Conservation (phyloP, 2,329 filamentous ascomycete genomes). For the Trichoderma aggressivum region DNA sequence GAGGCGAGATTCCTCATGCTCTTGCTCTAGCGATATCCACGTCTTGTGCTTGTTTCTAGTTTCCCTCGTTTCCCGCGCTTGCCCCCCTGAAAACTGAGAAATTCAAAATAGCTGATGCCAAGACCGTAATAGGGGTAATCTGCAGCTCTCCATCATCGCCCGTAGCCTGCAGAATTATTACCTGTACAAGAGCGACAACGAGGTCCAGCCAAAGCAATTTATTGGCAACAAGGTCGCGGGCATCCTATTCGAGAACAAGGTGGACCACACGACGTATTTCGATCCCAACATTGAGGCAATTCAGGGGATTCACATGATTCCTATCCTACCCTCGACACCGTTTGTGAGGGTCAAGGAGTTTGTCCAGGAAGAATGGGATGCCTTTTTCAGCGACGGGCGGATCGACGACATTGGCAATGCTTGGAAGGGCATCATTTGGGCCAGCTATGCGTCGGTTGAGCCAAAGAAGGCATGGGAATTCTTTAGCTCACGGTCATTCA, state of each 20-base stretch:
- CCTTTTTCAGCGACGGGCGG: conserved; percentile 68
- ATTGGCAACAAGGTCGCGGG: conserved; percentile 71
- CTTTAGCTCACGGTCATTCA: conserved; percentile 65
- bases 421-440: conserved; percentile 83
- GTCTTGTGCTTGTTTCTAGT: background rate
- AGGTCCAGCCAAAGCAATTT: conserved; percentile 68
- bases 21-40: background rate
- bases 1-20: background rate
- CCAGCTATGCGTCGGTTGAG: conserved; percentile 76
- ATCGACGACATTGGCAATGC: conserved; percentile 65
- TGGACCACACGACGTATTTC: conserved; percentile 91
- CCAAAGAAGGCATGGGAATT: conserved; percentile 68
- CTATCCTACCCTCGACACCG: conserved; percentile 64
- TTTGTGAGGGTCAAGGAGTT: conserved; percentile 66
- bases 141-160: conserved; percentile 77
- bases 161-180: conserved; percentile 78
- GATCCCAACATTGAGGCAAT: conserved; percentile 69
- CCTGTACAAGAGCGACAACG: conserved; percentile 69
- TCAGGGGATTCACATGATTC: conserved; percentile 79
- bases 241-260: conserved; percentile 89
- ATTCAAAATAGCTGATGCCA: background rate
- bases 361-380: conserved; percentile 77
- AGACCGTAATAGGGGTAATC: conserved; percentile 54
- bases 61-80: too few relatives aligned
- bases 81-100: background rate